Conservation (phyloP, 2,329 filamentous ascomycete species). For the Raffaelea ambrosiae region DNA sequence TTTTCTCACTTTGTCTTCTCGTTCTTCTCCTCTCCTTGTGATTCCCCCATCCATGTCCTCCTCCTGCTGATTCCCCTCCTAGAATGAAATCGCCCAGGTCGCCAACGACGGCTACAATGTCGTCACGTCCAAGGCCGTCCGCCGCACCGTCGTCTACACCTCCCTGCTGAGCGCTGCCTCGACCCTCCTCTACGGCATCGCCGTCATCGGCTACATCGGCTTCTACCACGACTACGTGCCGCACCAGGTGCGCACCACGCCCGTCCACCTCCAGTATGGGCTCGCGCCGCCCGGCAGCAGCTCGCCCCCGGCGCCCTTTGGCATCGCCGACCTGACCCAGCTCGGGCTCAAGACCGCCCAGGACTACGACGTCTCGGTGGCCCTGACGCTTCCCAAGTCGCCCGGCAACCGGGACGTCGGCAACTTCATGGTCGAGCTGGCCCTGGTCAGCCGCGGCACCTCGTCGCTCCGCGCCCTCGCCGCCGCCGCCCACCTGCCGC, state of each 20-base stretch:
- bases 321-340: slow-evolving; percentile 34
- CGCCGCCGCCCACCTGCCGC: slow-evolving; percentile 20
- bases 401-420: slow-evolving; percentile 66
- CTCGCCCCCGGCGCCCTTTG: slow-evolving; percentile 30
- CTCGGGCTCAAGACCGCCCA: slow-evolving; percentile 59
- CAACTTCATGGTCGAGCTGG: slow-evolving; percentile 90
- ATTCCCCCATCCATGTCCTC: neutral
- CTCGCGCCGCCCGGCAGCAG: slow-evolving; percentile 16
- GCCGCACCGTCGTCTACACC: slow-evolving; percentile 38
- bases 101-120: slow-evolving; percentile 20
- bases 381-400: slow-evolving; percentile 70
- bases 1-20: neutral
- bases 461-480: slow-evolving; percentile 13
- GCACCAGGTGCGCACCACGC: slow-evolving; percentile 41
- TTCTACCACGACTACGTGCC: slow-evolving; percentile 52
- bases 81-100: neutral
- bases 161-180: slow-evolving; percentile 34
- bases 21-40: neutral
- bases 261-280: slow-evolving; percentile 52
- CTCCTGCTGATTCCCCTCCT: neutral
- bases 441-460: slow-evolving; percentile 46
- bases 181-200: slow-evolving; percentile 35
- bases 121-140: slow-evolving; percentile 42
- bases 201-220: slow-evolving; percentile 38
- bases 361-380: slow-evolving; percentile 74